phyloP scores from a whole-genome alignment of 192 early-diverging fungal genomes.

The Coemansia sp. region DNA sequence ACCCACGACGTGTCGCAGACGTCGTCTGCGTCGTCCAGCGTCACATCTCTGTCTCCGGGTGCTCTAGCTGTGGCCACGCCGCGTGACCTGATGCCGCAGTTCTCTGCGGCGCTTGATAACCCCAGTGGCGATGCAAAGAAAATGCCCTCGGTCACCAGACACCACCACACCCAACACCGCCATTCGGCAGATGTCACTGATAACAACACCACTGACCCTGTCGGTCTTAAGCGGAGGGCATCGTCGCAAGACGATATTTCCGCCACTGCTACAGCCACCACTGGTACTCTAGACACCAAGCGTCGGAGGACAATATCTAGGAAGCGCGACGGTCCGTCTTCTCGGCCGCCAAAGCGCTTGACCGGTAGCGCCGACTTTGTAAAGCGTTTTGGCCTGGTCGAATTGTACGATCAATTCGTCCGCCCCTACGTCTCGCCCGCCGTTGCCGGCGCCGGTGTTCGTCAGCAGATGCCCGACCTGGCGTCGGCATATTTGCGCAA shows the following conservation, averaged over 20 bases:
- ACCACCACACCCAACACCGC: not conserved
- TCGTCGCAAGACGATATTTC: too few species aligned
- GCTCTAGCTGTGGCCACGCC: constrained; percentile 20
- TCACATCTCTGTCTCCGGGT: constrained; percentile 44
- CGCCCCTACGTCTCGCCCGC: constrained; percentile 23
- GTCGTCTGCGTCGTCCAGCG: constrained; percentile 47
- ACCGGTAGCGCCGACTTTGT: constrained; percentile 46
- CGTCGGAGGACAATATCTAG: constrained; percentile 3
- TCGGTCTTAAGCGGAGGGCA: too few species aligned
- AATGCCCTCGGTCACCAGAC: too few species aligned
- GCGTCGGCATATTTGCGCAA: constrained; percentile 32
- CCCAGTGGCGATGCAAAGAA: constrained; percentile 1
- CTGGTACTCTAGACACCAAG: constrained; percentile 4
- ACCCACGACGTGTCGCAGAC: constrained; percentile 30
- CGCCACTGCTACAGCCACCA: not conserved
- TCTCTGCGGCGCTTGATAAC: not conserved
- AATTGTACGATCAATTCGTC: constrained; percentile 40
- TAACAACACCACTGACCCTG: not conserved
- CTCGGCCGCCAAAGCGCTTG: constrained; percentile 12
- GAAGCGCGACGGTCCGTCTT: too few species aligned
- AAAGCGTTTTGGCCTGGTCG: constrained; percentile 20
- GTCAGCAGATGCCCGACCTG: constrained; percentile 29
- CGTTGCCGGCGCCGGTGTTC: not conserved
- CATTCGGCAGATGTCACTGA: constrained; percentile 2
- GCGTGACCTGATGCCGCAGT: constrained; percentile 36